Percentiles rank a stretch among this genome's conserved stretches.
These are phyloP conservation scores for Pichia sp. DNA, from an alignment of 1,139 yeast species.

Conservation along the genomic window DNA sequence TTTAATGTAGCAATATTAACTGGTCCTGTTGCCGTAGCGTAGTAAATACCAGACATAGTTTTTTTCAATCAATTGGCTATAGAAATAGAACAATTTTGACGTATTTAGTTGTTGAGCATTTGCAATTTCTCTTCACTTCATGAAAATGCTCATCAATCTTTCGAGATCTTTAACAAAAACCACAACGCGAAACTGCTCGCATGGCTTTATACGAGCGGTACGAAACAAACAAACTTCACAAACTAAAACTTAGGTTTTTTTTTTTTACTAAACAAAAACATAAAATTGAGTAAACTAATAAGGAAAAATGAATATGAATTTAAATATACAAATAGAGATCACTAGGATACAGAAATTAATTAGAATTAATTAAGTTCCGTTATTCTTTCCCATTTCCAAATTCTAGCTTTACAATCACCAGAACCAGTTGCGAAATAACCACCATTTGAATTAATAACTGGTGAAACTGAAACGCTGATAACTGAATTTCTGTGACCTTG, in stretches of 20 bases:
- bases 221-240: neutral
- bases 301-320: neutral
- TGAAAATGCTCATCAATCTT: neutral
- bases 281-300: neutral
- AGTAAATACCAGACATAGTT: conserved; percentile 35
- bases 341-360: neutral
- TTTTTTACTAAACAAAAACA: neutral
- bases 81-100: neutral
- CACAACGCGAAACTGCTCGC: neutral
- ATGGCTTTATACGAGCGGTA: neutral
- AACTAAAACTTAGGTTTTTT: neutral
- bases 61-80: neutral
- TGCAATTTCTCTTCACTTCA: neutral
- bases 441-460: conserved; percentile 51
- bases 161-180: neutral
- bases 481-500: conserved; percentile 98
- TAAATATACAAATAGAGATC: neutral
- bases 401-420: conserved; percentile 96
- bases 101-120: neutral
- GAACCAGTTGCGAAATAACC: conserved; percentile 93
- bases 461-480: conserved; percentile 78
- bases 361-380: conserved; percentile 2
- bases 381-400: conserved; percentile 68
- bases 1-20: conserved; percentile 87
- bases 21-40: conserved; percentile 90